These are phyloP conservation scores for Urochloa ruziziensis DNA, from an alignment of 176 grass and related monocot genomes.

Conservation along the genomic window DNA sequence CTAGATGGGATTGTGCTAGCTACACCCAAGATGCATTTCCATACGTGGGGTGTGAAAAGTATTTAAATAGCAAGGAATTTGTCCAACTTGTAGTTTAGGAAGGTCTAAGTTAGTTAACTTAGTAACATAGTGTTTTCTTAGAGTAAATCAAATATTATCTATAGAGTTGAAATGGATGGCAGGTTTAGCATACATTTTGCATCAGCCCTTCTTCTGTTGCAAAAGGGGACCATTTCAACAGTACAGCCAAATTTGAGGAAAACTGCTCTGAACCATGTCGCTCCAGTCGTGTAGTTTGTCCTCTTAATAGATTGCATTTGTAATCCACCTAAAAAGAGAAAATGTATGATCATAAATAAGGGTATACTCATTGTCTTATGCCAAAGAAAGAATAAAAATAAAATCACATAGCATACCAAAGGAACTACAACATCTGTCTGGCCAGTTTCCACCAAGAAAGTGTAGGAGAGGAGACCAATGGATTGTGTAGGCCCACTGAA, in stretches of 20 bases:
- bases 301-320: constrained; percentile 53
- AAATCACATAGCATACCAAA: too few species aligned
- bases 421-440: too few species aligned
- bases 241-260: constrained; percentile 57
- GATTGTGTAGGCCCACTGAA: too few species aligned
- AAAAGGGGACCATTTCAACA: constrained; percentile 84
- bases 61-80: neutral
- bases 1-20: neutral
- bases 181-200: constrained; percentile 42
- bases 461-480: too few species aligned
- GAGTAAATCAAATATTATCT: neutral
- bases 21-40: neutral
- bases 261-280: constrained; percentile 47
- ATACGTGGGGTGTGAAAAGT: neutral
- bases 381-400: constrained; percentile 1
- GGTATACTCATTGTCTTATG: neutral
- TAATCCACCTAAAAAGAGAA: constrained; percentile 69
- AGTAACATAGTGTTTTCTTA: neutral
- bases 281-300: constrained; percentile 34
- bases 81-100: neutral
- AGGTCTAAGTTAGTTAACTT: neutral
- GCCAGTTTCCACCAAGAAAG: too few species aligned
- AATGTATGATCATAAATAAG: neutral
- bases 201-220: constrained; percentile 64
- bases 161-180: neutral